Evolutionary conservation across 495 filamentous ascomycete species (phyloP).

Genomic region (Hyaloscypha finlandica): DNA sequence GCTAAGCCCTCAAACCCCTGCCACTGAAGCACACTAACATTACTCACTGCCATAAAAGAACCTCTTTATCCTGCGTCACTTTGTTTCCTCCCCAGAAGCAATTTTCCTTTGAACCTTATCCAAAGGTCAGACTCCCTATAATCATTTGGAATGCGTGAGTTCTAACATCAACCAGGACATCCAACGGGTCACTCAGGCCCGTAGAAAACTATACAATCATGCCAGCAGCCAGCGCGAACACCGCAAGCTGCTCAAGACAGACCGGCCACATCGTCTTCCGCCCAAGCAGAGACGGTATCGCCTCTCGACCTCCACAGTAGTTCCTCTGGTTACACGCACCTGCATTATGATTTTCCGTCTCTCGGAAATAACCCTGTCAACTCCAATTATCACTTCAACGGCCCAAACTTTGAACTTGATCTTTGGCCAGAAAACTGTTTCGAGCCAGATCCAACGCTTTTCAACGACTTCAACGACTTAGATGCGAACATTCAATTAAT

Average conservation of each 20-base stretch:
- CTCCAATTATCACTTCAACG: not conserved
- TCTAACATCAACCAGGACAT: slow-evolving; percentile 3
- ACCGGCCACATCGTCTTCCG: not conserved
- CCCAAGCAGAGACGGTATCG: not conserved
- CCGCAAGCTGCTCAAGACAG: not conserved
- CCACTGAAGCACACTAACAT: not conserved
- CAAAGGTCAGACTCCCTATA: slow-evolving; percentile 3
- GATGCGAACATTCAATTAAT: not conserved
- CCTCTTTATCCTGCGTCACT: not conserved
- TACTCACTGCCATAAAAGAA: not conserved
- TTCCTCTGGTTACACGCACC: slow-evolving; percentile 1
- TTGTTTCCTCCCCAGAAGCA: not conserved
- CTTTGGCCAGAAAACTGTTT: not conserved
- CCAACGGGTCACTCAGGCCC: slow-evolving; percentile 1
- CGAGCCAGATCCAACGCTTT: not conserved
- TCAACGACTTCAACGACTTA: not conserved
- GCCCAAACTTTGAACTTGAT: not conserved
- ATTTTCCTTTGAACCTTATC: not conserved
- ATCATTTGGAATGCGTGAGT: not conserved
- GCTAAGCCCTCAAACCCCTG: not conserved
- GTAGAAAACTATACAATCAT: slow-evolving; percentile 14
- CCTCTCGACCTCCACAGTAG: slow-evolving; percentile 1
- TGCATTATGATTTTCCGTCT: not conserved
- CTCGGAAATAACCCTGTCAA: not conserved
- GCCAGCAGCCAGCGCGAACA: not conserved